phyloP scores from a whole-genome alignment of 1,139 yeast species.

The Ogataea hybrid region DNA sequence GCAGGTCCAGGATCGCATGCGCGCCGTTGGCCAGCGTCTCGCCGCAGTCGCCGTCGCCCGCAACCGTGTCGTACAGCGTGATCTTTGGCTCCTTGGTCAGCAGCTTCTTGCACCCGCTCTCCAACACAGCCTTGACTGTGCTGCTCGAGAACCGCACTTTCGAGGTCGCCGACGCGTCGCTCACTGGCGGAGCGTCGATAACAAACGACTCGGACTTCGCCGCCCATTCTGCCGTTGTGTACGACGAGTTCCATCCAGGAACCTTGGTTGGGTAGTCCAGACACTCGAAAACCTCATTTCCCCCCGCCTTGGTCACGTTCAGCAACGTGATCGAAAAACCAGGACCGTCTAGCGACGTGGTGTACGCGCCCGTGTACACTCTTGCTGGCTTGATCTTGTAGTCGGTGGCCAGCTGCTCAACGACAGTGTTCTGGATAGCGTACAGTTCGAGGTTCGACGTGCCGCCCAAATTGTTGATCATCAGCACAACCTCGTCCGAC shows the following conservation, averaged over 20 bases:
- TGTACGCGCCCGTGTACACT: constrained; percentile 69
- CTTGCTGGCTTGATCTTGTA: constrained; percentile 65
- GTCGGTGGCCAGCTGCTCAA: constrained; percentile 41
- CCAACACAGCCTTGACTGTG: constrained; percentile 39
- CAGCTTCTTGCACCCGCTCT: constrained; percentile 48
- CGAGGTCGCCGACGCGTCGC: constrained; percentile 29
- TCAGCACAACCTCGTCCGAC: constrained; percentile 63
- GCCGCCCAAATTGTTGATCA: constrained; percentile 84
- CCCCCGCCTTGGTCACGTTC: constrained; percentile 54
- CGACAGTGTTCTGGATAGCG: constrained; percentile 54
- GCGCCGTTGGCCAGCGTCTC: constrained; percentile 86
- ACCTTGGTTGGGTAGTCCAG: constrained; percentile 74
- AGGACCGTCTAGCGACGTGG: constrained; percentile 87
- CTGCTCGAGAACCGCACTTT: constrained; percentile 43
- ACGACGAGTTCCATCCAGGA: constrained; percentile 67
- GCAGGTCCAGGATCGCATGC: constrained; percentile 58
- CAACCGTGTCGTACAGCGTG: constrained; percentile 81
- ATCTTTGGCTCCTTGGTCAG: constrained; percentile 71
- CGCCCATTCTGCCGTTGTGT: constrained; percentile 34
- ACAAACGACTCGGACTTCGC: constrained; percentile 39
- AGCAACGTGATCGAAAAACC: constrained; percentile 82
- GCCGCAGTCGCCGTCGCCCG: constrained; percentile 98
- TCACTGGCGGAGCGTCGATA: constrained; percentile 32
- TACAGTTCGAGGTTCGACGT: constrained; percentile 73
- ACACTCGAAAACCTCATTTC: constrained; percentile 41